Conservation (phyloP, 2,329 filamentous ascomycete species). For the Exophiala sp. region DNA sequence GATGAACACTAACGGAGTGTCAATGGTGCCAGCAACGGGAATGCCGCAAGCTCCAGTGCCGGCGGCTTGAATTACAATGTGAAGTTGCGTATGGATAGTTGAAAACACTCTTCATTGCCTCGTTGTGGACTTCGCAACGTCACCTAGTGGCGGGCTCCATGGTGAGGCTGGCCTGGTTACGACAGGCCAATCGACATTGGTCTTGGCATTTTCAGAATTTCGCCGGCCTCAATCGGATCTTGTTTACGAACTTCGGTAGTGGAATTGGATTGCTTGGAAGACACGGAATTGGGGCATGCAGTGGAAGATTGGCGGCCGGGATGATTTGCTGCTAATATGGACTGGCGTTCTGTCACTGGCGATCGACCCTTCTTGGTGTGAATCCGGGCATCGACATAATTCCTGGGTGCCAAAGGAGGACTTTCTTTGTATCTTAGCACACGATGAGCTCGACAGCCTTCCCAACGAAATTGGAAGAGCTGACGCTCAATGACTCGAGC, state of each 20-base stretch:
- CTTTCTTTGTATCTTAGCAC: neutral
- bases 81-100: too few relatives aligned
- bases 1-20: constrained; percentile 20
- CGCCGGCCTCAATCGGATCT: neutral
- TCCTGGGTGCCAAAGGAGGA: neutral
- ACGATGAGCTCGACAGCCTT: constrained; percentile 15
- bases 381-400: neutral
- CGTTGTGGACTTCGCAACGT: neutral
- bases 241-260: neutral
- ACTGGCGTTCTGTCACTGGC: too few relatives aligned
- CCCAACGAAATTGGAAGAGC: constrained; percentile 21
- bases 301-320: neutral
- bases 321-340: too few relatives aligned
- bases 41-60: constrained; percentile 4
- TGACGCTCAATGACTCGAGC: constrained; percentile 16
- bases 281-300: neutral
- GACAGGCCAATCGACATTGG: constrained; percentile 3
- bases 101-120: neutral
- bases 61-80: constrained; percentile 4
- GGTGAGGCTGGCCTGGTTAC: neutral
- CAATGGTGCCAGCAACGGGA: constrained; percentile 17
- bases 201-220: constrained; percentile 16
- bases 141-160: too few relatives aligned
- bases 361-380: neutral
- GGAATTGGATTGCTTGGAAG: neutral